Base-by-base conservation (phyloP, 352 stramenopile genomes). In the Globisporangium lucens region DNA sequence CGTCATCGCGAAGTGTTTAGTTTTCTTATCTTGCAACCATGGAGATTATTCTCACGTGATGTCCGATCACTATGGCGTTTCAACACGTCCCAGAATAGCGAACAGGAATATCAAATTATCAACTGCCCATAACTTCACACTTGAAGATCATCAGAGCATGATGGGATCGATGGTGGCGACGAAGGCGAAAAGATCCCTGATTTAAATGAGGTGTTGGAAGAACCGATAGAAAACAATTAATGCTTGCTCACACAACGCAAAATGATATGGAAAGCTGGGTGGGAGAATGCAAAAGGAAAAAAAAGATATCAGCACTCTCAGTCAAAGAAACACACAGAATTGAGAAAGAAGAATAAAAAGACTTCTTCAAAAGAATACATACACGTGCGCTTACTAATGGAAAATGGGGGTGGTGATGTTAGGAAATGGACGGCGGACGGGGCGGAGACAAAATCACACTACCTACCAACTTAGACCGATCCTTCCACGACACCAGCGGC, bases 401-500 rank as follows among this genome's bases (percentile, higher is more conserved):
- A 5, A 30, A 57, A 17, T 36, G 52, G 1, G 35, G 3, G 24
- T 33, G 29, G 29, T 33, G 24, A 29, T 41, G 9, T 24, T 24
- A 24, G 29, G 53, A 10, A n/a, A 30, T 43, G 36, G 13, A 43
- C 13, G 15, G 27, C 17, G 20, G 55, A 27, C 17, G 43, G 43
- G 43, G 17, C 17, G 43, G 17, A 22, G 43, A 60, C 20, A 59
- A 59, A 41, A 15, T 41, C 33, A 61, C 56, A 49, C 56, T 55
- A 29, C 20, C 46, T 24, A 52, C 47, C 47, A 30, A 67, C 74
- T 85, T 84, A 89, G 67, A 89, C 80, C 10, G 80, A 89, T 29
- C 76, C 80, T 76, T 89, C 80, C 36, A 89, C 80, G 57, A 89
- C 75, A 65, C 74, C 78, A 41, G 73, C 63, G 36, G 36, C 36